These are phyloP conservation scores for Schizochytrium sp. DNA, from an alignment of 108 stramenopile genomes.

Conservation along the genomic window DNA sequence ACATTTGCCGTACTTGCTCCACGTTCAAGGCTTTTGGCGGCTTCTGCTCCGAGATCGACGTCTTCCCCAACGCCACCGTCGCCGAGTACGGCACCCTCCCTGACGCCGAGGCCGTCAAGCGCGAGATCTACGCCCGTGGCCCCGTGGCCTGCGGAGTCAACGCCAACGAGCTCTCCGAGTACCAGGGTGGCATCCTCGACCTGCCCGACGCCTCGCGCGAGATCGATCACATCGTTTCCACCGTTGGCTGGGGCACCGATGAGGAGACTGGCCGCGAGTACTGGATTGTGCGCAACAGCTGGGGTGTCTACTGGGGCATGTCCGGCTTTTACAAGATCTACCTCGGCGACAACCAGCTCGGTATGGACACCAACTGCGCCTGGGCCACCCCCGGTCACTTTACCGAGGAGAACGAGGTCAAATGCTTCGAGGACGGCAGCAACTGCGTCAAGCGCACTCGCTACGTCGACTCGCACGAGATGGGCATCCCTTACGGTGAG, in stretches of 20 bases:
- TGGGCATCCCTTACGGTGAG: not conserved
- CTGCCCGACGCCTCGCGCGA: constrained; percentile 26
- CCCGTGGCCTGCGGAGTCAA: constrained; percentile 76
- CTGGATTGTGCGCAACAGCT: constrained; percentile 82
- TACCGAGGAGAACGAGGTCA: constrained; percentile 22
- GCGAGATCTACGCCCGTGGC: constrained; percentile 81
- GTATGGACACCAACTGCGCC: constrained; percentile 62
- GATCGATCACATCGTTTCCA: constrained; percentile 77
- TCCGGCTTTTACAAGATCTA: constrained; percentile 60
- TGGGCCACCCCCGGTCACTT: constrained; percentile 58
- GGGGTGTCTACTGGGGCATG: constrained; percentile 54
- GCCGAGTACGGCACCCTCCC: constrained; percentile 73
- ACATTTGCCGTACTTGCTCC: constrained; percentile 56
- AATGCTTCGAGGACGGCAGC: constrained; percentile 31
- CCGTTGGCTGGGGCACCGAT: constrained; percentile 81
- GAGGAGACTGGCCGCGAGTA: constrained; percentile 53
- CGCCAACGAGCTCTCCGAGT: constrained; percentile 60
- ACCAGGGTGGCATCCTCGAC: constrained; percentile 69
- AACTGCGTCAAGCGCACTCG: constrained; percentile 15
- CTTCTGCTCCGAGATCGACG: constrained; percentile 53
- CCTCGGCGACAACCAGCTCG: constrained; percentile 58
- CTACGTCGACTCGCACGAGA: constrained; percentile 22
- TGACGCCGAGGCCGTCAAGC: constrained; percentile 53
- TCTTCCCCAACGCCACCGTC: constrained; percentile 77
- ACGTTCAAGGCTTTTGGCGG: constrained; percentile 57